Evolutionary conservation across 2,329 filamentous ascomycete species (phyloP), one percentile per base, ranked within the genome.

Genomic region (Coleophoma eucalyptorum): DNA sequence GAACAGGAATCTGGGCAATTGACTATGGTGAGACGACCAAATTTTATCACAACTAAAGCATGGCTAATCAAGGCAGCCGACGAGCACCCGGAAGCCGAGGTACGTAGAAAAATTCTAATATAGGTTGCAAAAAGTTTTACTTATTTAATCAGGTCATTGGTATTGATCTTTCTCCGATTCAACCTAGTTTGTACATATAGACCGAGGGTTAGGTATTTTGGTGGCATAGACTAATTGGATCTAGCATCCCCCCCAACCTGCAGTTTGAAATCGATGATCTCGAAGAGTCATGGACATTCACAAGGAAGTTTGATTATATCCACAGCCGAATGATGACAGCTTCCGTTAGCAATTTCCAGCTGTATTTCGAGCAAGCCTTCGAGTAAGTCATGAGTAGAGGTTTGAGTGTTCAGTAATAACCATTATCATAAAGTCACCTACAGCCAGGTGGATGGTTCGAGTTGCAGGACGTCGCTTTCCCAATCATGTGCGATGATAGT

Each of bases 251-350:
- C 21, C 71, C 73, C 15, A 79, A 78, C 53, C 65, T 76, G 18
- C 66, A 67, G 19, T 79, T 78, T 59, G 61, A 77, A 41, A 66
- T 79, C 15, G 75, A 79, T 54, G 75, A 79, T 56, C 66, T 73
- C 10, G 72, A 78, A 55, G 66, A 72, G 49, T 63, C 70, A 6
- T 80, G 77, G 77, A 63, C 72, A n/a, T 46, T 41, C 3, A 74
- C 72, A 54, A 60, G 67, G 2, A 65, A 74, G 53, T 78, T 78
- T 58, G 75, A 78, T 59, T 73, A 71, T 54, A 72, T 80, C 52
- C 75, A 78, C 59, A 62, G 67, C 42, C 68, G 76, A 26, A 66
- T 73, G 57, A 54, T 53, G 32, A 41, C 21, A n/a, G 43, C 19
- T 13, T n/a, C 35, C 45, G 16, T 54, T n/a, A 18, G 19, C 1